These are phyloP conservation scores for Aphanocladium album DNA, from an alignment of 2,329 filamentous ascomycete genomes.

Conservation along the genomic window DNA sequence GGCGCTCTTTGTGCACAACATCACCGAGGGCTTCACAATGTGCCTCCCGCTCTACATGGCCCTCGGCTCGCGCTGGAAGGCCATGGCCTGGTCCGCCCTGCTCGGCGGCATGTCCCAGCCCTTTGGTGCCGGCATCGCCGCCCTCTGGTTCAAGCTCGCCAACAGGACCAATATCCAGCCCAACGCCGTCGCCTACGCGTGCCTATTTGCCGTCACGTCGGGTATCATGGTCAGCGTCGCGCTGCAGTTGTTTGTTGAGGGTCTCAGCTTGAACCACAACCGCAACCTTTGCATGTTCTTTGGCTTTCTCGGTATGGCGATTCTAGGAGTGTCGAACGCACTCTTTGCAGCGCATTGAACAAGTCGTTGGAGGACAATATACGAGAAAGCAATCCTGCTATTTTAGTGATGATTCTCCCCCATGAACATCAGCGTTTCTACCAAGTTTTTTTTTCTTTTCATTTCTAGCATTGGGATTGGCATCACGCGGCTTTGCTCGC, in stretches of 20 bases:
- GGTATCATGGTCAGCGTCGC: conserved; percentile 96
- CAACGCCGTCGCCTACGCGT: conserved; percentile 61
- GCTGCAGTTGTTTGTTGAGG: conserved; percentile 83
- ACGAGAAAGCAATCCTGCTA: neutral
- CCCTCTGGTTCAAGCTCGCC: conserved; percentile 76
- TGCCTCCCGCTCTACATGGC: conserved; percentile 90
- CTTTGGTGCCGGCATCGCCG: conserved; percentile 76
- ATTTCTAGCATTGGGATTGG: neutral
- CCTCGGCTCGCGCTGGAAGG: conserved; percentile 70
- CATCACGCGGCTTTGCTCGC: neutral
- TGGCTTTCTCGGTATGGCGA: conserved; percentile 79
- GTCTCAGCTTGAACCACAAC: conserved; percentile 75
- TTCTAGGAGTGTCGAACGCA: conserved; percentile 80
- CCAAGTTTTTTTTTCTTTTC: neutral
- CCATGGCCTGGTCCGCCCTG: conserved; percentile 78
- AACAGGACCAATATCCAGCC: conserved; percentile 44
- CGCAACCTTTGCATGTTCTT: conserved; percentile 71
- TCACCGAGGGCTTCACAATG: conserved; percentile 94
- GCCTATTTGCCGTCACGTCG: conserved; percentile 81
- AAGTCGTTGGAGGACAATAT: neutral
- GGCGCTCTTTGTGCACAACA: conserved; percentile 96
- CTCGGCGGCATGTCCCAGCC: conserved; percentile 86
- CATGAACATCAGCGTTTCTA: neutral
- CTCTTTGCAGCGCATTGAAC: conserved; percentile 57
- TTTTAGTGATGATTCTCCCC: neutral